A percentile compares a stretch with the other conserved stretches of the same genome.
Evolutionary conservation across 129 eudicot genomes (phyloP).

Genomic region (Lactuca saligna): DNA sequence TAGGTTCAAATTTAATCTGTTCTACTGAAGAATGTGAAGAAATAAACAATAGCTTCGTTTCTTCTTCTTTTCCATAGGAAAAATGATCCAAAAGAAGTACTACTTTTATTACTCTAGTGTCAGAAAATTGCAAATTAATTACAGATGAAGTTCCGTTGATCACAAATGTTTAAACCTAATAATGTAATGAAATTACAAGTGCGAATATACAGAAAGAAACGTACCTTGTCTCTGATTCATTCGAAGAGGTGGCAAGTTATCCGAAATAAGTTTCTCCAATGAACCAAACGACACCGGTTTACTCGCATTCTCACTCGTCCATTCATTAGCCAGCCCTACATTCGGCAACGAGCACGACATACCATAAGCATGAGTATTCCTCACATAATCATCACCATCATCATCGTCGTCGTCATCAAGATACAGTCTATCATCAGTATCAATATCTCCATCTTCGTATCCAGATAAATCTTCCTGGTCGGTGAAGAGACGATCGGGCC

Average conservation of each 20-base stretch:
- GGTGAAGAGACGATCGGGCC: slow-evolving; percentile 20
- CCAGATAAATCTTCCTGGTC: slow-evolving; percentile 3
- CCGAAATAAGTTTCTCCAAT: slow-evolving; percentile 45
- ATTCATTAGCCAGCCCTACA: slow-evolving; percentile 40
- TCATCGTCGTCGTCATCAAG: slow-evolving; percentile 33
- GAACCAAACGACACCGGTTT: slow-evolving; percentile 36
- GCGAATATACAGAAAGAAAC: neutral
- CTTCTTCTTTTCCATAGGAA: neutral
- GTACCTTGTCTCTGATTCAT: slow-evolving; percentile 60
- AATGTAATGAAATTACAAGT: neutral
- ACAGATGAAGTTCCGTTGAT: neutral
- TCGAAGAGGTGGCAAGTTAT: slow-evolving; percentile 56
- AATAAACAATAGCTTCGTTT: neutral
- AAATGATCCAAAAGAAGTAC: neutral
- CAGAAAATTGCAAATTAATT: slow-evolving; percentile 1
- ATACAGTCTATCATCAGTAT: slow-evolving; percentile 20
- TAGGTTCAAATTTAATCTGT: neutral
- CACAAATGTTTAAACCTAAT: neutral
- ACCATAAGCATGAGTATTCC: slow-evolving; percentile 29
- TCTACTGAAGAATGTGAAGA: neutral
- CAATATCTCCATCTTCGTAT: slow-evolving; percentile 21
- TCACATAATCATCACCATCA: slow-evolving; percentile 23
- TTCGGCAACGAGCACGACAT: slow-evolving; percentile 70
- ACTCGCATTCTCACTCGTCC: slow-evolving; percentile 39
- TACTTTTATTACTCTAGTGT: neutral